Conservation (phyloP, 78 protist genomes). For the Paulinella micropora region DNA sequence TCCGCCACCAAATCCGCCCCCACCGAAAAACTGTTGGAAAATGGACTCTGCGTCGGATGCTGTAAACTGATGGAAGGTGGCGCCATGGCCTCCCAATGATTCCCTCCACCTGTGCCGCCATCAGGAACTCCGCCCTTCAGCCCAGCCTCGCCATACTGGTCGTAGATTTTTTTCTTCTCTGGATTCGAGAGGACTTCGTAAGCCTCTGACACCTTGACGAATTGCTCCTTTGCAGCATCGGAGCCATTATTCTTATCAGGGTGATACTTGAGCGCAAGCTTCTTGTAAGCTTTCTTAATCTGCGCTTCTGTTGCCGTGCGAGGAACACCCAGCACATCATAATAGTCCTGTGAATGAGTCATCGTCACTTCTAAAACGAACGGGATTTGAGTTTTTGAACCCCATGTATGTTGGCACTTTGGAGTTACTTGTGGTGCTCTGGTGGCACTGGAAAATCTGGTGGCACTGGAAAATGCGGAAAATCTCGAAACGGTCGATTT, state of each 20-base stretch:
- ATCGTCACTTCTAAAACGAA: no score
- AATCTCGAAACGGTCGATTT: no score
- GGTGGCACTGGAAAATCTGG: no score
- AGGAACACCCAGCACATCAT: constrained; percentile 17
- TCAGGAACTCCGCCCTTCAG: neutral
- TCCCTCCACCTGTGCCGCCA: neutral
- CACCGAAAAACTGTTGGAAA: no score
- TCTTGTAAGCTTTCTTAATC: constrained; percentile 31
- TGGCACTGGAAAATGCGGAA: no score
- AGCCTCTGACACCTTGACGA: constrained; percentile 22
- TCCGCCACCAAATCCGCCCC: no score
- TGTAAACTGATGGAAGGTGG: no score
- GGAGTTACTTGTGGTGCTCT: no score
- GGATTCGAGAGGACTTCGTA: constrained; percentile 33
- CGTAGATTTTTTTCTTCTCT: constrained; percentile 13
- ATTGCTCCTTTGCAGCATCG: constrained; percentile 10
- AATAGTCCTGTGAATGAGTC: neutral
- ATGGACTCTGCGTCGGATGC: no score
- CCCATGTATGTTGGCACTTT: no score
- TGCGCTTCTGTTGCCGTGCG: neutral
- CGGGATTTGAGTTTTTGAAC: no score
- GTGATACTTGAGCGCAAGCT: constrained; percentile 29
- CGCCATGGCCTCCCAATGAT: no score
- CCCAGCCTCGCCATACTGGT: constrained; percentile 22
- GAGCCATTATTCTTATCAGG: constrained; percentile 38